phyloP scores from a whole-genome alignment of 495 filamentous ascomycete species.

The Hypoxylon intermedium region DNA sequence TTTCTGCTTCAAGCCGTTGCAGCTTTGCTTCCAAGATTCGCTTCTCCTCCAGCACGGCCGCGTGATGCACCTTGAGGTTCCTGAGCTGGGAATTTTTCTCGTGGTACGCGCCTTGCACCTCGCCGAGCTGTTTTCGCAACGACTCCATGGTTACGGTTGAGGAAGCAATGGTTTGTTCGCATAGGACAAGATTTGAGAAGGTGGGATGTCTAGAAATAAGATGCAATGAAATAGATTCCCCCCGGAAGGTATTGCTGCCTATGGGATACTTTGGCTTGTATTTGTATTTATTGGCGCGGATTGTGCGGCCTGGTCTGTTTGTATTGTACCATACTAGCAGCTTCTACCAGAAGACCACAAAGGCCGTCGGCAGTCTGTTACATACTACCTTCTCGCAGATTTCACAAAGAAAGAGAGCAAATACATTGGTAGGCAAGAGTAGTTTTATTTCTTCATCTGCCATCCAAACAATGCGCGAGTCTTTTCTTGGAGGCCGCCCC shows the following conservation, averaged over 20 bases:
- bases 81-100: constrained; percentile 28
- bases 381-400: too few species aligned
- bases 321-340: too few species aligned
- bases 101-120: constrained; percentile 39
- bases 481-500: too few species aligned
- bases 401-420: too few species aligned
- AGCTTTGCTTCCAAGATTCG: constrained; percentile 13
- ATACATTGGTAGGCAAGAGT: too few species aligned
- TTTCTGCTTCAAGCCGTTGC: constrained; percentile 30
- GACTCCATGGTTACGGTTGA: constrained; percentile 30
- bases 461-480: too few species aligned
- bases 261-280: too few species aligned
- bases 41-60: constrained; percentile 26
- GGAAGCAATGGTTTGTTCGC: not conserved
- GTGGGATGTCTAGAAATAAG: not conserved
- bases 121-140: constrained; percentile 36
- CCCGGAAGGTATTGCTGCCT: constrained; percentile 5
- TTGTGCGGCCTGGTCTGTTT: too few species aligned
- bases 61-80: constrained; percentile 24
- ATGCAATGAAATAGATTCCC: not conserved
- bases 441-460: too few species aligned
- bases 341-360: too few species aligned
- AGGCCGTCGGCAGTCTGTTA: too few species aligned
- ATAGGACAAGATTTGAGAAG: not conserved
- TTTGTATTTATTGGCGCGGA: too few species aligned